phyloP scores from a whole-genome alignment of 371 early-diverging fungal species.

The Rhizopus sp. region DNA sequence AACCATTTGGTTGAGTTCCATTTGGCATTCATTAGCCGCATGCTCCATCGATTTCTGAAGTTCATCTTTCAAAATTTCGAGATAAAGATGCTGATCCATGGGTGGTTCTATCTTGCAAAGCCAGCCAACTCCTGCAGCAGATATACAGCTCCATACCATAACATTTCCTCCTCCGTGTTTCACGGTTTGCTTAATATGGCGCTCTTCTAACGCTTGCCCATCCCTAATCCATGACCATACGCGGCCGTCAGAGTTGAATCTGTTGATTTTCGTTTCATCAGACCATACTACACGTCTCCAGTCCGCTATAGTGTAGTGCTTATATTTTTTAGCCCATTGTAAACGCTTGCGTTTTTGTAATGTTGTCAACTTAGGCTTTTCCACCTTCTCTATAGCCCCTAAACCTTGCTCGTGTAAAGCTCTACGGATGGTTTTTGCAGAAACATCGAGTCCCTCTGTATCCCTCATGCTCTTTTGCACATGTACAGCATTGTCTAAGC shows the following conservation, averaged over 20 bases:
- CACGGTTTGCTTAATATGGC: background rate
- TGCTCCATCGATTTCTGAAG: slow-evolving; percentile 6
- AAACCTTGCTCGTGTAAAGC: background rate
- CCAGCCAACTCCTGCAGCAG: slow-evolving; percentile 13
- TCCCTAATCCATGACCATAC: background rate
- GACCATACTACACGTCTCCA: slow-evolving; percentile 9
- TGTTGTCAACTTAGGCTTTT: slow-evolving; percentile 12
- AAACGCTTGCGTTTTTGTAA: slow-evolving; percentile 11
- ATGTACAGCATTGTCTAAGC: background rate
- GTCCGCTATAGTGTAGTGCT: slow-evolving; percentile 25
- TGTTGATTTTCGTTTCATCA: slow-evolving; percentile 27
- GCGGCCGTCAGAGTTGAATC: slow-evolving; percentile 1
- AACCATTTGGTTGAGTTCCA: slow-evolving; percentile 17
- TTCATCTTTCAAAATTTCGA: slow-evolving; percentile 20
- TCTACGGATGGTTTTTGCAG: background rate
- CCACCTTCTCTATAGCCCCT: slow-evolving; percentile 10
- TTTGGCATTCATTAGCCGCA: background rate
- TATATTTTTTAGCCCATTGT: slow-evolving; percentile 16
- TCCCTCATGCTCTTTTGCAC: background rate
- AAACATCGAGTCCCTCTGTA: too few species aligned
- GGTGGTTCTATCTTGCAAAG: slow-evolving; percentile 16
- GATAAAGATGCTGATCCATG: slow-evolving; percentile 28
- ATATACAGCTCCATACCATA: slow-evolving; percentile 24
- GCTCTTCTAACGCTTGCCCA: background rate
- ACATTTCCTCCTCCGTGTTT: slow-evolving; percentile 12